Evolutionary conservation across 75 land plant genomes (phyloP).

Genomic region (Sequoiadendron giganteum): DNA sequence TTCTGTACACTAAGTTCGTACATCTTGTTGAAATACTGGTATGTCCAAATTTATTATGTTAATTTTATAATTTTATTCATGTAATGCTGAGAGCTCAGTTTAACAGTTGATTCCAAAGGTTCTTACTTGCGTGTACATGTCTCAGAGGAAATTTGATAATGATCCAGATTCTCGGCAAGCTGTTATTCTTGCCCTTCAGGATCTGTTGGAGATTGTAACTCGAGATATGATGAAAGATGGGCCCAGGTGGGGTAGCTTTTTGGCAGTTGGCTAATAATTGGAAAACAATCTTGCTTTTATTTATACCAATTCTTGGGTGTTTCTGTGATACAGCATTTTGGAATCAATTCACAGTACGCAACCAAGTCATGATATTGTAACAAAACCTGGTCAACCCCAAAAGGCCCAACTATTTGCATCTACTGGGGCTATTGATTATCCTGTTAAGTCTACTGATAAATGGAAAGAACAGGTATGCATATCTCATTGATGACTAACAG

Average conservation of each 20-base stretch:
- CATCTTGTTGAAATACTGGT: slow-evolving; percentile 31
- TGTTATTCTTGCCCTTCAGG: slow-evolving; percentile 43
- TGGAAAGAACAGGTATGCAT: slow-evolving; percentile 50
- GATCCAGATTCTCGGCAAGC: not conserved
- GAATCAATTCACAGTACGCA: not conserved
- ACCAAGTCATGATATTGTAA: not conserved
- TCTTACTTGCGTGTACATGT: not conserved
- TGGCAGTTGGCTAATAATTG: not conserved
- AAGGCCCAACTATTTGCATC: slow-evolving; percentile 9
- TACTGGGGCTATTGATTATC: not conserved
- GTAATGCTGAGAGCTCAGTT: not conserved
- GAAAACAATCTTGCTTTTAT: not conserved
- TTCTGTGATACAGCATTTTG: not conserved
- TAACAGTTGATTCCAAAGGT: not conserved
- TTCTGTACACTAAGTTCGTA: slow-evolving; percentile 31
- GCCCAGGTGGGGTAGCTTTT: slow-evolving; percentile 8
- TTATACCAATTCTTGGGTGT: not conserved
- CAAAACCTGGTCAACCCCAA: not conserved
- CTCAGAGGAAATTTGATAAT: not conserved
- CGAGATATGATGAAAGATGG: slow-evolving; percentile 36
- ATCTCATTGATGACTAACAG: not conserved
- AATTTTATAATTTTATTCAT: not conserved
- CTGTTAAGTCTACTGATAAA: not conserved
- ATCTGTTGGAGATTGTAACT: slow-evolving; percentile 50
- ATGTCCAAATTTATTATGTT: not conserved